Percentiles rank a stretch among this genome's conserved stretches.
These are phyloP conservation scores for Aspergillus pseudonomiae DNA, from an alignment of 2,329 filamentous ascomycete species.

Conservation along the genomic window DNA sequence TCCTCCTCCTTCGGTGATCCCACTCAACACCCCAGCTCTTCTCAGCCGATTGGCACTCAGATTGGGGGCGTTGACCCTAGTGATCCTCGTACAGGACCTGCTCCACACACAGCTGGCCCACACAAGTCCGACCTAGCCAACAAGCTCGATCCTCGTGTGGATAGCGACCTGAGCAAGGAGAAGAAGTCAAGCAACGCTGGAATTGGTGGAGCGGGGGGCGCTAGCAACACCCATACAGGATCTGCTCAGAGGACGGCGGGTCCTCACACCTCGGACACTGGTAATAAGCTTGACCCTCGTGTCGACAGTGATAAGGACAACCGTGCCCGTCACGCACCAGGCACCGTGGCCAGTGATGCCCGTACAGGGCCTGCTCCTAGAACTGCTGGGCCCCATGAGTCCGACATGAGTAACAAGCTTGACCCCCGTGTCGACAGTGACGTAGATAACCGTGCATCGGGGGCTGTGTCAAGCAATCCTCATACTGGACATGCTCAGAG, in stretches of 20 bases:
- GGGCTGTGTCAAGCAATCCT: slow-evolving; percentile 2
- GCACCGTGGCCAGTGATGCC: slow-evolving; percentile 7
- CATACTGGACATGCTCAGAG: slow-evolving; percentile 16
- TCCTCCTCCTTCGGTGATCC: slow-evolving; percentile 16
- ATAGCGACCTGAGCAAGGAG: slow-evolving; percentile 27
- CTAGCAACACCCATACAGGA: slow-evolving; percentile 13
- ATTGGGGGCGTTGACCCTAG: slow-evolving; percentile 5
- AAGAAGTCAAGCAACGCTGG: slow-evolving; percentile 8
- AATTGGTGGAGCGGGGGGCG: slow-evolving; percentile 16
- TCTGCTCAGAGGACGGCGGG: slow-evolving; percentile 8
- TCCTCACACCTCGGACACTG: background rate
- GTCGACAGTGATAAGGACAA: slow-evolving; percentile 27
- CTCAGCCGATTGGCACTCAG: slow-evolving; percentile 17
- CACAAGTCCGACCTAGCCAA: slow-evolving; percentile 29
- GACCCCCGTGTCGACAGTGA: slow-evolving; percentile 39
- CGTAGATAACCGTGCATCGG: slow-evolving; percentile 20
- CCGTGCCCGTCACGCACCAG: slow-evolving; percentile 20
- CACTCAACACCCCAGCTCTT: slow-evolving; percentile 15
- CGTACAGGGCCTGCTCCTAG: slow-evolving; percentile 16
- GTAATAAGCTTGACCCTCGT: slow-evolving; percentile 45
- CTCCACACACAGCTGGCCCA: slow-evolving; percentile 8
- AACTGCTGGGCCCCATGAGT: background rate
- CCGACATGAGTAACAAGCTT: slow-evolving; percentile 37
- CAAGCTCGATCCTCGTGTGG: slow-evolving; percentile 40
- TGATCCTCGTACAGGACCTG: slow-evolving; percentile 18